Percentiles rank a stretch among this genome's conserved stretches.
phyloP scores from a whole-genome alignment of 306 rosid species.

The Lathyrus oleraceus region DNA sequence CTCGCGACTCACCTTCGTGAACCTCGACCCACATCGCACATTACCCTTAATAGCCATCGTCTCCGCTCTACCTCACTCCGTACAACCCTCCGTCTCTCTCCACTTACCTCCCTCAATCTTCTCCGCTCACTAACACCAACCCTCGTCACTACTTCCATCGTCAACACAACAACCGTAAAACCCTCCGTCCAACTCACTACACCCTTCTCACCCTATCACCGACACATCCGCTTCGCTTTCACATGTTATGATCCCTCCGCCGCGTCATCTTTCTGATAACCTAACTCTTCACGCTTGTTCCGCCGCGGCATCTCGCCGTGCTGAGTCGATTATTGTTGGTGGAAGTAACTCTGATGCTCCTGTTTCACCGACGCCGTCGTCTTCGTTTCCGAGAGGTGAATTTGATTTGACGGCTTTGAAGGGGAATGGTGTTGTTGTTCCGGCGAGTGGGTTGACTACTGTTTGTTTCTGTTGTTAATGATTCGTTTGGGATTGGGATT shows the following conservation, averaged over 20 bases:
- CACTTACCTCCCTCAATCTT: no score
- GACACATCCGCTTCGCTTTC: constrained; percentile 56
- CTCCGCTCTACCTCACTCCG: no score
- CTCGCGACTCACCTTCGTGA: no score
- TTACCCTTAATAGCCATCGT: no score
- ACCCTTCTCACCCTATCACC: constrained; percentile 38
- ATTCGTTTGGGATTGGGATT: constrained; percentile 44
- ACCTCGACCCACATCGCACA: no score
- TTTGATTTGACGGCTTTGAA: constrained; percentile 39
- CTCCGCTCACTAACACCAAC: no score
- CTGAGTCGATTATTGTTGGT: constrained; percentile 30
- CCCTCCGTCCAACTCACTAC: constrained; percentile 42
- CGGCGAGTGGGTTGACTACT: constrained; percentile 60
- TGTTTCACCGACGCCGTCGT: constrained; percentile 41
- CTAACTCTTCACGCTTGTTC: constrained; percentile 38
- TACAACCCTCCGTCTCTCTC: no score
- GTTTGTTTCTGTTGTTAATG: constrained; percentile 59
- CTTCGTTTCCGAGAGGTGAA: constrained; percentile 49
- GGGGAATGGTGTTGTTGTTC: constrained; percentile 44
- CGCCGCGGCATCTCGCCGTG: constrained; percentile 37
- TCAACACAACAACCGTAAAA: no score
- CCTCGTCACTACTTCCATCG: no score
- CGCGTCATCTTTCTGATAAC: constrained; percentile 65
- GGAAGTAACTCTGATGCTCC: constrained; percentile 32
- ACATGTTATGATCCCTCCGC: constrained; percentile 89